Conservation (phyloP, 371 early-diverging fungal genomes). For the Coemansia sp. region DNA sequence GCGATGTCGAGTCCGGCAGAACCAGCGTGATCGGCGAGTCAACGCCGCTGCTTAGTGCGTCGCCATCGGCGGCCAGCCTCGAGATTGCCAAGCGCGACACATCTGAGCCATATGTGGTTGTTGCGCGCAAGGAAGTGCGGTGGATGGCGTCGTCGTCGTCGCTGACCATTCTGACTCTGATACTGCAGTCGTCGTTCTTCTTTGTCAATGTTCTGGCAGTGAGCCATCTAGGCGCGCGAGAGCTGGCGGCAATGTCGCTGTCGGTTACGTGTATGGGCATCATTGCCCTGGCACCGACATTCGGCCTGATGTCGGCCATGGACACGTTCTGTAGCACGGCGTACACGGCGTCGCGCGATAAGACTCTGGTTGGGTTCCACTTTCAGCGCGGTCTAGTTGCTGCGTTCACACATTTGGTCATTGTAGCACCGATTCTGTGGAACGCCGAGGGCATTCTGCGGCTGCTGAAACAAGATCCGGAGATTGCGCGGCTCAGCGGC, state of each 20-base stretch:
- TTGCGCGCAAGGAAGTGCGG: slow-evolving; percentile 12
- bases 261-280: slow-evolving; percentile 33
- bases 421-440: slow-evolving; percentile 33
- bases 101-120: slow-evolving; percentile 8
- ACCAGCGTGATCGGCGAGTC: slow-evolving; percentile 2
- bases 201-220: slow-evolving; percentile 62
- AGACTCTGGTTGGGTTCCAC: slow-evolving; percentile 72
- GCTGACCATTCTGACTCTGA: slow-evolving; percentile 60
- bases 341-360: slow-evolving; percentile 71
- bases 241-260: slow-evolving; percentile 45
- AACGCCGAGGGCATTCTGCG: slow-evolving; percentile 25
- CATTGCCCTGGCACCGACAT: slow-evolving; percentile 29
- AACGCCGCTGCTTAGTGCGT: slow-evolving; percentile 21
- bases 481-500: slow-evolving; percentile 54
- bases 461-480: slow-evolving; percentile 22
- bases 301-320: slow-evolving; percentile 46
- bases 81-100: slow-evolving; percentile 27
- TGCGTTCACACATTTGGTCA: slow-evolving; percentile 13
- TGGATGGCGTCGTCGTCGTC: slow-evolving; percentile 36
- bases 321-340: slow-evolving; percentile 64
- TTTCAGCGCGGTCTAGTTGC: slow-evolving; percentile 76
- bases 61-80: slow-evolving; percentile 21
- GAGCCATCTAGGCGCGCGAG: slow-evolving; percentile 55
- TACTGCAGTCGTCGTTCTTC: slow-evolving; percentile 63
- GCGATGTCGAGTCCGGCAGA: slow-evolving; percentile 14